Percentiles rank a stretch among this genome's conserved stretches.
These are phyloP conservation scores for Pilatotrama ljubarskyi DNA, from an alignment of 768 basidiomycete genomes.

Conservation along the genomic window DNA sequence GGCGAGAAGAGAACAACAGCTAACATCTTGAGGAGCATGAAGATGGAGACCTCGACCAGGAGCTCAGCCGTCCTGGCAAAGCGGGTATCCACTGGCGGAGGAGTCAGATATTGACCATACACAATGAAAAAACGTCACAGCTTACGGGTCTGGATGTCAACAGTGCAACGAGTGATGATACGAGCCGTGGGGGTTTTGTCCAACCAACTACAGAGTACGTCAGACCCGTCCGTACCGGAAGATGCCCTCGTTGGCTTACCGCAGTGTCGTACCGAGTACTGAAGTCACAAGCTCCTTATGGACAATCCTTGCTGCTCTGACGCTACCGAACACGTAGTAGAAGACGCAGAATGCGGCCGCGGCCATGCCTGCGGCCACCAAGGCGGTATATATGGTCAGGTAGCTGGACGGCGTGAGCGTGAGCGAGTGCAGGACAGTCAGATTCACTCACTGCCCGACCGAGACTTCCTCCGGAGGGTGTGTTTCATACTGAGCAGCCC, in stretches of 20 bases:
- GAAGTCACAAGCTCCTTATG: slow-evolving; percentile 53
- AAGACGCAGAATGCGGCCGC: slow-evolving; percentile 19
- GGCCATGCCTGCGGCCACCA: slow-evolving; percentile 31
- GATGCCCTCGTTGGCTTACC: slow-evolving; percentile 25
- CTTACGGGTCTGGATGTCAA: slow-evolving; percentile 21
- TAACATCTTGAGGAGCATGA: slow-evolving; percentile 37
- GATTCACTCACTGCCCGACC: slow-evolving; percentile 18
- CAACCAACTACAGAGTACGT: slow-evolving; percentile 47
- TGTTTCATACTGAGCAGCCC: slow-evolving; percentile 26
- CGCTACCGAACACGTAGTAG: slow-evolving; percentile 43
- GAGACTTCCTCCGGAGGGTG: slow-evolving; percentile 15
- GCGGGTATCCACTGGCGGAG: slow-evolving; percentile 34
- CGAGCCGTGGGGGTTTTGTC: slow-evolving; percentile 52
- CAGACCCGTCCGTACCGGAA: slow-evolving; percentile 45
- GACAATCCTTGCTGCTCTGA: slow-evolving; percentile 56
- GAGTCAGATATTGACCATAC: neutral
- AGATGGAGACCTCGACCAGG: slow-evolving; percentile 36
- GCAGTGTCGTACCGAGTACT: slow-evolving; percentile 49
- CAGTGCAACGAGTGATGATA: slow-evolving; percentile 35
- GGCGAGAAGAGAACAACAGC: slow-evolving; percentile 43
- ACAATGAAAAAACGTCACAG: neutral
- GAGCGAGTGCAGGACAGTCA: neutral
- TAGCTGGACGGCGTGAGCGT: slow-evolving; percentile 39
- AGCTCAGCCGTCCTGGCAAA: slow-evolving; percentile 31
- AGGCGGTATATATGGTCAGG: slow-evolving; percentile 40